phyloP scores from a whole-genome alignment of 2,329 filamentous ascomycete species.

The Neospermospora avenae region DNA sequence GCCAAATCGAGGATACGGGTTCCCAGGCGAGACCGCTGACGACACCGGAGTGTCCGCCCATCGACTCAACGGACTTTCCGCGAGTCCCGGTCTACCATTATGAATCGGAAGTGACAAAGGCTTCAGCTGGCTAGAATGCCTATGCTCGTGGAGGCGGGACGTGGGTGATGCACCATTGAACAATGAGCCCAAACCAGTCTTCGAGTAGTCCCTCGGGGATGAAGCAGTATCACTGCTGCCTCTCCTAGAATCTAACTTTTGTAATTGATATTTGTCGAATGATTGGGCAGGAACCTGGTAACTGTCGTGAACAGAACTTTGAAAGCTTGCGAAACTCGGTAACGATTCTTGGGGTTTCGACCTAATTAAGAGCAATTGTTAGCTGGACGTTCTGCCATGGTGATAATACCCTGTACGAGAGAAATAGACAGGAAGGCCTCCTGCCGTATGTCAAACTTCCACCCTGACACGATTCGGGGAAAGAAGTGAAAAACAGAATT shows the following conservation, averaged over 20 bases:
- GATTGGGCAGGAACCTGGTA: slow-evolving; percentile 36
- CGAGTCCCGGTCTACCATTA: slow-evolving; percentile 27
- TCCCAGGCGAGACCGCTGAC: slow-evolving; percentile 31
- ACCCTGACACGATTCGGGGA: background rate
- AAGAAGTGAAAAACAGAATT: background rate
- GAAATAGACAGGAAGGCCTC: background rate
- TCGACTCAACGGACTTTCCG: slow-evolving; percentile 32
- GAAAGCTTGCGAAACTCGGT: slow-evolving; percentile 33
- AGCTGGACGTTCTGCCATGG: background rate
- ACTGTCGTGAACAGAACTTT: slow-evolving; percentile 36
- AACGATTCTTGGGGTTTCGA: slow-evolving; percentile 29
- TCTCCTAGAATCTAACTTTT: slow-evolving; percentile 35
- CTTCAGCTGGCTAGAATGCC: slow-evolving; percentile 33
- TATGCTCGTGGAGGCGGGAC: slow-evolving; percentile 32
- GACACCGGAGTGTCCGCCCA: slow-evolving; percentile 34
- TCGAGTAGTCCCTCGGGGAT: slow-evolving; percentile 32
- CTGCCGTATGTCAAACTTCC: background rate
- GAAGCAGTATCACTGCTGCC: slow-evolving; percentile 33
- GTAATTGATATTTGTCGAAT: slow-evolving; percentile 38
- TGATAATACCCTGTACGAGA: background rate
- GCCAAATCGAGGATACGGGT: slow-evolving; percentile 26
- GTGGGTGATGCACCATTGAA: slow-evolving; percentile 35
- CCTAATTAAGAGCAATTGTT: slow-evolving; percentile 16
- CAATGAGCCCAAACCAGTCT: slow-evolving; percentile 32
- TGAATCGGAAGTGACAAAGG: slow-evolving; percentile 37